These are phyloP conservation scores for Simplicillium sp. DNA, from an alignment of 2,329 filamentous ascomycete genomes.

Conservation along the genomic window DNA sequence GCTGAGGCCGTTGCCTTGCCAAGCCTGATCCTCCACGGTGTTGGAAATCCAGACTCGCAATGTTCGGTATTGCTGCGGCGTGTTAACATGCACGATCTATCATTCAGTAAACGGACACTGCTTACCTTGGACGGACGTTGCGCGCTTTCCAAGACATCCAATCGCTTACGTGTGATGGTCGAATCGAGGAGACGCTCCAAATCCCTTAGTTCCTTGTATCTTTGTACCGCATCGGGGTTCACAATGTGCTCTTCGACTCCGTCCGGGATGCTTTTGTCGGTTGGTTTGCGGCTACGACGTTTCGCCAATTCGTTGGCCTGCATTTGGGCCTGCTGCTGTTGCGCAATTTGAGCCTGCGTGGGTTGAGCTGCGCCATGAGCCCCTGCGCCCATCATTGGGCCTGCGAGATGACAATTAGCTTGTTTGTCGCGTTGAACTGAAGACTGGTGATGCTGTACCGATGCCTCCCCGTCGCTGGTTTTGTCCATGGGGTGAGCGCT, in stretches of 20 bases:
- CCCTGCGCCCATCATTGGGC: constrained; percentile 46
- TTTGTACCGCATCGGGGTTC: constrained; percentile 63
- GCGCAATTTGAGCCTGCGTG: constrained; percentile 42
- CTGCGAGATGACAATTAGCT: constrained; percentile 19
- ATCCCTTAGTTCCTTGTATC: constrained; percentile 78
- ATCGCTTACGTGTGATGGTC: constrained; percentile 84
- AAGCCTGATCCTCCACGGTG: constrained; percentile 86
- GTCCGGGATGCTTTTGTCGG: constrained; percentile 89
- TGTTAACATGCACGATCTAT: not conserved
- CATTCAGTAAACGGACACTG: not conserved
- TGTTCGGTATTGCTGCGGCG: constrained; percentile 60
- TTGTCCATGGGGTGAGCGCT: constrained; percentile 36
- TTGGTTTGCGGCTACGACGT: constrained; percentile 78
- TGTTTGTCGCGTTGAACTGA: not conserved
- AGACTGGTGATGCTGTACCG: constrained; percentile 26
- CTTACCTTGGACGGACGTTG: constrained; percentile 61
- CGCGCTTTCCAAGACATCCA: constrained; percentile 80
- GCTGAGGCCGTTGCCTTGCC: constrained; percentile 66
- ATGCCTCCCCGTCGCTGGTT: constrained; percentile 43
- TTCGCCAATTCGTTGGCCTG: constrained; percentile 60
- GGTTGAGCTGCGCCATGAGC: constrained; percentile 41
- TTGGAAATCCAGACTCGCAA: constrained; percentile 93
- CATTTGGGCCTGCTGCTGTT: constrained; percentile 41
- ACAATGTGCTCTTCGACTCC: constrained; percentile 76
- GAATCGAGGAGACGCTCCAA: constrained; percentile 84